Percentiles rank a stretch among this genome's conserved stretches.
Conservation (phyloP, 768 basidiomycete species). For the Trametopsis cervina region DNA sequence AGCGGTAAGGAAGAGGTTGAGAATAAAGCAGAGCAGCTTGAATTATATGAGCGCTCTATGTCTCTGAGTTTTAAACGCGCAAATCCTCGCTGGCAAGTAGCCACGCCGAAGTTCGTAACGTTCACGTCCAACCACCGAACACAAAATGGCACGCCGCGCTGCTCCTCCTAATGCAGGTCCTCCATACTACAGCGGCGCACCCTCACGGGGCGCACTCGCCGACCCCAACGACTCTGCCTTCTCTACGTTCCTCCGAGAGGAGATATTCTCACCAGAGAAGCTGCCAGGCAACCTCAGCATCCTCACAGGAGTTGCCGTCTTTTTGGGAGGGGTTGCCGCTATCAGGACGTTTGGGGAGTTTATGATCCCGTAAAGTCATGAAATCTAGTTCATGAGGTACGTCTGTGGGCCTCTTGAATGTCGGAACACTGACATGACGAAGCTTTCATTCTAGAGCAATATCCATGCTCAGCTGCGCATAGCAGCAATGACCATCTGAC, state of each 20-base stretch:
- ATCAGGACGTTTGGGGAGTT: slow-evolving; percentile 76
- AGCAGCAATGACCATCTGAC: too few relatives aligned
- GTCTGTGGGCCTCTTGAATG: too few relatives aligned
- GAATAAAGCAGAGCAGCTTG: too few relatives aligned
- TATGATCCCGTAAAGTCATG: slow-evolving; percentile 43
- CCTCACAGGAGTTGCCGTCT: slow-evolving; percentile 55
- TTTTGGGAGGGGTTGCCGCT: slow-evolving; percentile 61
- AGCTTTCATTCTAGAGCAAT: too few relatives aligned
- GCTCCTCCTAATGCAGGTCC: slow-evolving; percentile 48
- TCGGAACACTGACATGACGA: too few relatives aligned
- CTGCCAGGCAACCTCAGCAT: slow-evolving; percentile 68
- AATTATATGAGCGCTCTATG: too few relatives aligned
- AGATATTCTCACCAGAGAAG: slow-evolving; percentile 71
- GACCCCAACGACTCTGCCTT: slow-evolving; percentile 63
- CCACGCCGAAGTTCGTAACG: not conserved
- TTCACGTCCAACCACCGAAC: slow-evolving; percentile 4
- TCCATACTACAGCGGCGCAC: slow-evolving; percentile 44
- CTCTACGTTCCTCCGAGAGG: slow-evolving; percentile 46
- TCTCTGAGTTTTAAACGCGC: too few relatives aligned
- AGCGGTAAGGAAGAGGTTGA: too few relatives aligned
- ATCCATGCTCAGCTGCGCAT: too few relatives aligned
- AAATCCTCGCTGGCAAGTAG: too few relatives aligned
- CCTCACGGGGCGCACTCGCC: slow-evolving; percentile 31
- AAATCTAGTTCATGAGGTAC: slow-evolving; percentile 23
- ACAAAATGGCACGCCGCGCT: slow-evolving; percentile 62